Base-by-base conservation (phyloP, 2,329 filamentous ascomycete genomes). In the Talaromyces sp. region DNA sequence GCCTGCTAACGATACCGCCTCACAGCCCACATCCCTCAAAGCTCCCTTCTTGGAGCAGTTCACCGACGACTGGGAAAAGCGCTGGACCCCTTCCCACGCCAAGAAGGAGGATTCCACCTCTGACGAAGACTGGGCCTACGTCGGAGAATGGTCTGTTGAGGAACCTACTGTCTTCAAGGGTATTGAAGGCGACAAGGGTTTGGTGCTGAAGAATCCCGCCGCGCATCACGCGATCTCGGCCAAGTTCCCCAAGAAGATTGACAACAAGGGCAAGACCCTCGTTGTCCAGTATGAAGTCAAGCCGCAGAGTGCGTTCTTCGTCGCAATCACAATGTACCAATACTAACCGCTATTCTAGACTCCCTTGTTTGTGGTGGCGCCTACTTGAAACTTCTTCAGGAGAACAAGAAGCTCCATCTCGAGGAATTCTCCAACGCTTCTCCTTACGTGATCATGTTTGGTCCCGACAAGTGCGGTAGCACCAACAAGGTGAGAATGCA, bases 281-380 rank as follows among this genome's bases (percentile, higher is more conserved):
- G 95, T 99, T 72, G 92, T 99, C 63, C 95, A 99, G 83, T 99
- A 99, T 78, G 95, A 99, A 81, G 95, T 98, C 78, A 99, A 99
- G 88, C 91, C 97, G 70, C 95, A 99, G 84, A 92, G 92, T 96
- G 86, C 82, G 91, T 85, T 31, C 47, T 36, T 51, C 64, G 58
- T 8, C 6, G 10, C 8, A 43, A 31, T 45, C 36, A 25, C 25
- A 25, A n/a, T 29, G 7, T 8, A n/a, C 10, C 3, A 31, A 80
- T 79, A 72, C 74, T 74, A 68, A 63, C 69, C 51, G 58, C 64
- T 67, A 27, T 17, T 10, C 6, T 68, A 96, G 93, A 95, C 78
- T 93, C 93, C 73, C 89, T 99, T 69, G 93, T 97, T 81, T 99
- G 95, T 79, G 95, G 95, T 85, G 95, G 95, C 81, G 95, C 95